Evolutionary conservation across 2,329 filamentous ascomycete genomes (phyloP), one percentile per base, ranked within the genome.

Genomic region (Thielaviopsis ethacetica): DNA sequence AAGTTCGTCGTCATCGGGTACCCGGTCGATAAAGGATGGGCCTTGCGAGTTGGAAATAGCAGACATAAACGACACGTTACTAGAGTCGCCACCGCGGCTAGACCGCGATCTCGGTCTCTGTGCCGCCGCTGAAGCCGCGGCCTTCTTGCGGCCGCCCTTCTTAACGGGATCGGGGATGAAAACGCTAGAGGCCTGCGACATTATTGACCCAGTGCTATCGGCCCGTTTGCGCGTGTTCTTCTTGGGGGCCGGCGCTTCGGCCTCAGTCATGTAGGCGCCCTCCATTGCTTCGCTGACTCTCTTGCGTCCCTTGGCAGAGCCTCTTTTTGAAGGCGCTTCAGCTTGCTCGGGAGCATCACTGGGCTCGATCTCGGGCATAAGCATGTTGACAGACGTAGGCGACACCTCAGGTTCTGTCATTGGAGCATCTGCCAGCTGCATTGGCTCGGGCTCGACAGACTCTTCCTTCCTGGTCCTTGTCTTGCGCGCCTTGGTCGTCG

Each of bases 1-100:
- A 44, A 87, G 77, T 62, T 86, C 83, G 1, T 82, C 79, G 62
- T 87, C 82, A 58, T 81, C 75, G 0, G 78, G 76, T 12, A 79
- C 69, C 4, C 69, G 69, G 17, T 70, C 70, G n/a, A 73, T 66
- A 5, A 71, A 68, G 3, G 65, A 67, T 41, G 67, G 67, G 4
- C 72, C 60, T 1, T 71, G 71, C 3, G 72, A 70, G 38, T 75
- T 76, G 1, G 79, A 78, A 22, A 73, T 70, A 17, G 77, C 77
- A 1, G 80, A 78, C 38, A 73, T 70, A 68, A 58, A 59, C 1
- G 81, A 83, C 1, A 67, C 68, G 63, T 80, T 81, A 34, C 77
- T 62, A 54, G 61, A 54, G 24, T 63, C 59, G 22, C 53, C 34
- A 47, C 57, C 60, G 19, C 50, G 49, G 49, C 56, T 59, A 17